Evolutionary conservation across 768 basidiomycete species (phyloP).

Genomic region (Boletus patriciae): DNA sequence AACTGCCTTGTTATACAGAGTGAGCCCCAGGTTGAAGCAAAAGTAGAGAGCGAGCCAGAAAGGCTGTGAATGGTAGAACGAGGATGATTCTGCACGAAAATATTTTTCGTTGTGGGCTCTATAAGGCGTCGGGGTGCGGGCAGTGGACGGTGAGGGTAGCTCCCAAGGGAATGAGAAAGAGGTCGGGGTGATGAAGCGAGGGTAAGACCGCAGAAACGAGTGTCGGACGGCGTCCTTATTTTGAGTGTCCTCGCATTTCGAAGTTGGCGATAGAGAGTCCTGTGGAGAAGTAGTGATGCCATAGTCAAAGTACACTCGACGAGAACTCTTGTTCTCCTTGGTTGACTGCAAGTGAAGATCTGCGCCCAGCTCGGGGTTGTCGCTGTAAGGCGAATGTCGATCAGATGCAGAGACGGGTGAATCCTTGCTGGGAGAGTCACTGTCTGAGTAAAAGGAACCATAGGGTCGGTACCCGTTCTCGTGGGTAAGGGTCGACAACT

Average conservation of each 20-base stretch:
- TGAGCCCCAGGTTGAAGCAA: constrained; percentile 85
- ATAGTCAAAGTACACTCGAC: constrained; percentile 26
- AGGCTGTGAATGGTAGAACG: constrained; percentile 32
- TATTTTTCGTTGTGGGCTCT: constrained; percentile 6
- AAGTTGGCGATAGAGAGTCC: neutral
- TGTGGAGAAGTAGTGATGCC: constrained; percentile 8
- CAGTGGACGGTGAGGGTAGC: constrained; percentile 13
- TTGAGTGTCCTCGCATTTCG: constrained; percentile 9
- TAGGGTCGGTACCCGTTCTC: neutral
- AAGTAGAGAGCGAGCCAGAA: constrained; percentile 86
- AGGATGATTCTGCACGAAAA: constrained; percentile 9
- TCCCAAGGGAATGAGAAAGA: constrained; percentile 23
- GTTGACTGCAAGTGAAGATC: neutral
- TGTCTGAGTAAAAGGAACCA: constrained; percentile 14
- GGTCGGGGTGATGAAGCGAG: constrained; percentile 1
- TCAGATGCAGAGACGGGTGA: constrained; percentile 1
- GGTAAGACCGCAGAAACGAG: neutral
- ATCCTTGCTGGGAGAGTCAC: constrained; percentile 9
- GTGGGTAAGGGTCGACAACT: neutral
- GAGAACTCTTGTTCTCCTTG: constrained; percentile 20
- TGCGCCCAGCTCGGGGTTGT: constrained; percentile 1
- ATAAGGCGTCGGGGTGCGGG: constrained; percentile 2
- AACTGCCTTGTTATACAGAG: constrained; percentile 93
- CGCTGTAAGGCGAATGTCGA: neutral
- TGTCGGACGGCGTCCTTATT: neutral